A percentile compares a stretch with the other conserved stretches of the same genome.
phyloP scores from a whole-genome alignment of 2,329 filamentous ascomycete genomes.

The Diaporthe sp. region DNA sequence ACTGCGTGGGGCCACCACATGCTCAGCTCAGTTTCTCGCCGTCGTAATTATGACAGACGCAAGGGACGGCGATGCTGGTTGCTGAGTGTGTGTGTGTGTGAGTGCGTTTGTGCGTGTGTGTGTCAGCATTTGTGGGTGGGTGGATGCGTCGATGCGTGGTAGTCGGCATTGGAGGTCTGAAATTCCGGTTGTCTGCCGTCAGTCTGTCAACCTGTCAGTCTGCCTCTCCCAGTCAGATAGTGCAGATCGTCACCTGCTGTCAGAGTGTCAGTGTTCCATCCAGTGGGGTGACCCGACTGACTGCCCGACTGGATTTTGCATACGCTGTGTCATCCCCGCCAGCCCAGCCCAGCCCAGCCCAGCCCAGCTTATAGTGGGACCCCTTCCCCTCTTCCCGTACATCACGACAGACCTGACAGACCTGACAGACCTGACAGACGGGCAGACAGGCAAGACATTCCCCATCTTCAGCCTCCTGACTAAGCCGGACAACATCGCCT shows the following conservation, averaged over 20 bases:
- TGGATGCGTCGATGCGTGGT: no score
- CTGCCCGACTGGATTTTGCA: not conserved
- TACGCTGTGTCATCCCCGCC: not conserved
- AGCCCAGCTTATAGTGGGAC: not conserved
- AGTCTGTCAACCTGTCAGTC: not conserved
- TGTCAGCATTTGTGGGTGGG: not conserved
- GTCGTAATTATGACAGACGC: not conserved
- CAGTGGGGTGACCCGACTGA: constrained; percentile 3
- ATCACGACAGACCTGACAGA: not conserved
- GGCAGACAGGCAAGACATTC: not conserved
- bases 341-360: not conserved
- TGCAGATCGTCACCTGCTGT: not conserved
- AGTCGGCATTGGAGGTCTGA: not conserved
- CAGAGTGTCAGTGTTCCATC: not conserved
- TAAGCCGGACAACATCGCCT: constrained; percentile 23
- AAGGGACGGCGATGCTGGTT: constrained; percentile 9
- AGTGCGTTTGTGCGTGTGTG: not conserved
- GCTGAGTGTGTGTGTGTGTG: not conserved
- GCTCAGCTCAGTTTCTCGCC: not conserved
- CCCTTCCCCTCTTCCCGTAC: constrained; percentile 3
- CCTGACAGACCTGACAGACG: no score
- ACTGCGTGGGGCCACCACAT: not conserved
- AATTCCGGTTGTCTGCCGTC: not conserved
- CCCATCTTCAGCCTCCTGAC: not conserved
- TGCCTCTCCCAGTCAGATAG: not conserved